Evolutionary conservation across 176 grass and related monocot genomes (phyloP).

Genomic region (Ampelocalamus luodianensis): DNA sequence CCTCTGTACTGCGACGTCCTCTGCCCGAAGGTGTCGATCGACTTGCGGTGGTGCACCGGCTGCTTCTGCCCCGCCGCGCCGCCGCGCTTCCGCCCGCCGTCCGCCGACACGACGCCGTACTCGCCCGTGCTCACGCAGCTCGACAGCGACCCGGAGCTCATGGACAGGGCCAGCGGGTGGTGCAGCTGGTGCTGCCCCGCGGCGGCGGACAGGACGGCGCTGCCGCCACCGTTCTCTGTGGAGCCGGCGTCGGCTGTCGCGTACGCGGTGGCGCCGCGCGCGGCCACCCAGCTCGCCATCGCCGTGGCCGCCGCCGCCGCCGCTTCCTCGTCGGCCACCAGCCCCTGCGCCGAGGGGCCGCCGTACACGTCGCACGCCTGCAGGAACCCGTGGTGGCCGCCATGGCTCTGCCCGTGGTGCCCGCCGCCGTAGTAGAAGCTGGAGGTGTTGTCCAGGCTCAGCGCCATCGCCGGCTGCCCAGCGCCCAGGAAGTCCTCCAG

Average conservation of each 20-base stretch:
- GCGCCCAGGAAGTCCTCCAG: constrained; percentile 94
- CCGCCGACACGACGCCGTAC: constrained; percentile 39
- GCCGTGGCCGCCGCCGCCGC: constrained; percentile 36
- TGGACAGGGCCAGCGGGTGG: constrained; percentile 78
- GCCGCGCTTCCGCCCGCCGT: constrained; percentile 74
- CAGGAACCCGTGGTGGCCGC: constrained; percentile 42
- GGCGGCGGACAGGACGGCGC: not conserved
- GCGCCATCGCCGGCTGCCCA: constrained; percentile 72
- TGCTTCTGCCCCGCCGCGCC: constrained; percentile 70
- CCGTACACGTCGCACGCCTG: constrained; percentile 71
- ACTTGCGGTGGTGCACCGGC: constrained; percentile 94
- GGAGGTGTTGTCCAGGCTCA: constrained; percentile 76
- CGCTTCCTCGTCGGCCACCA: constrained; percentile 32
- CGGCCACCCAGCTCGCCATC: constrained; percentile 55
- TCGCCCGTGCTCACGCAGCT: constrained; percentile 62
- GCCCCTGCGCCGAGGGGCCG: not conserved
- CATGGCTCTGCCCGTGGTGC: constrained; percentile 1
- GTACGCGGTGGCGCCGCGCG: constrained; percentile 31
- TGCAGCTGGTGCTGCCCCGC: constrained; percentile 36
- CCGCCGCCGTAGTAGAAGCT: constrained; percentile 59
- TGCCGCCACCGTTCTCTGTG: not conserved
- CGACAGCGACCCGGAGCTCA: constrained; percentile 88
- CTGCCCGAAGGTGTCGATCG: constrained; percentile 98
- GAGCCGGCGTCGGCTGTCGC: not conserved
- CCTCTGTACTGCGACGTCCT: constrained; percentile 98